phyloP scores from a whole-genome alignment of 2,329 filamentous ascomycete species.

The Herpotrichia juniperi region DNA sequence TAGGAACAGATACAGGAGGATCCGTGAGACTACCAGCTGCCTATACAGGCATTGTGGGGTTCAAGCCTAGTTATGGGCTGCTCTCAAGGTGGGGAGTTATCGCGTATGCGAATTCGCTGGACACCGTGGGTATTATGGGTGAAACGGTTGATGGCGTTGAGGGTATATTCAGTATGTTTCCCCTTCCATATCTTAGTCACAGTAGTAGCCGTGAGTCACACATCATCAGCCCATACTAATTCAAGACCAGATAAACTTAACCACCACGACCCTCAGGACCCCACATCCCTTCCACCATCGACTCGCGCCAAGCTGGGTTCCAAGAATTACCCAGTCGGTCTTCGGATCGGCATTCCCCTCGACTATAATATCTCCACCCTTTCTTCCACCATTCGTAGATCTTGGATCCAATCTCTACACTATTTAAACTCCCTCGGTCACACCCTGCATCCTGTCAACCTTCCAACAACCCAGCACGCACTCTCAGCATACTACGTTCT shows the following conservation, averaged over 20 bases:
- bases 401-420: constrained; percentile 70
- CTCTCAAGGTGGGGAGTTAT: constrained; percentile 86
- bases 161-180: constrained; percentile 49
- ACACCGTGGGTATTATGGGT: constrained; percentile 83
- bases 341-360: constrained; percentile 63
- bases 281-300: constrained; percentile 68
- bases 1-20: constrained; percentile 94
- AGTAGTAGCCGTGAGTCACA: constrained; percentile 6
- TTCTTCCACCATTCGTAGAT: constrained; percentile 67
- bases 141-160: constrained; percentile 56
- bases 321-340: not conserved
- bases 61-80: constrained; percentile 91
- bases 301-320: constrained; percentile 58
- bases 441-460: constrained; percentile 73
- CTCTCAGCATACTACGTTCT: constrained; percentile 95
- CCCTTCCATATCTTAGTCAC: constrained; percentile 2
- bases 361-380: constrained; percentile 93
- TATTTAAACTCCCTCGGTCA: constrained; percentile 70
- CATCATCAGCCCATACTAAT: not conserved
- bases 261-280: constrained; percentile 72
- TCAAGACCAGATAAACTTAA: constrained; percentile 55
- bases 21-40: constrained; percentile 87
- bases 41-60: constrained; percentile 82
- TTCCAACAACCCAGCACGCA: constrained; percentile 84
- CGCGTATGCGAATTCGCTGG: constrained; percentile 89